Evolutionary conservation across 441 rosid species (phyloP), one percentile per base, ranked within the genome.

Genomic region (Euphorbia schlechtendalii): DNA sequence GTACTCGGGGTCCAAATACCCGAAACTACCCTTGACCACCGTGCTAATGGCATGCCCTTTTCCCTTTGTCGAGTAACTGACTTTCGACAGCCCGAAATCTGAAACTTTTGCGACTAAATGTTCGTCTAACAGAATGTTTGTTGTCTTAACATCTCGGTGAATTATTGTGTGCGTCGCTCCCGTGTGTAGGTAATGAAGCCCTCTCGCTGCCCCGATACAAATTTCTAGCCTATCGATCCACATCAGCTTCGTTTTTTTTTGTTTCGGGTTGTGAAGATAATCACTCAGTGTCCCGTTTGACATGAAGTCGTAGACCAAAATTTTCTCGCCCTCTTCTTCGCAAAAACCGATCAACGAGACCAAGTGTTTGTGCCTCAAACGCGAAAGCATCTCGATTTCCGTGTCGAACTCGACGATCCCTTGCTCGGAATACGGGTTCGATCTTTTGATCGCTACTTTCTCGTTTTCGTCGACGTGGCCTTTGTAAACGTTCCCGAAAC

Each of bases 121-220:
- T 72, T 83, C 89, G 56, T 89, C 88, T 24, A 89, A 38, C 14
- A 84, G 82, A 54, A 86, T 86, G 76, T 88, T 86, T 46, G 90
- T 89, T 17, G 92, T 86, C 76, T 89, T 89, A 0, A 89, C 96
- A 59, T 86, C 92, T 49, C 96, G 69, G 73, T 89, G 96, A 58
- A 89, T 89, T 64, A 89, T 89, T 8, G 92, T 86, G 80, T 88
- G 84, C 64, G 81, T 81, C 0, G 96, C 96, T 20, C 88, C 92
- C 0, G 96, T 86, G 71, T 88, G 92, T 14, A 88, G 84, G n/a
- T n/a, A n/a, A n/a, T n/a, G n/a, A n/a, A n/a, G n/a, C n/a, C n/a
- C n/a, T n/a, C n/a, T n/a, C n/a, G n/a, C n/a, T n/a, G n/a, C n/a
- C n/a, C n/a, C n/a, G n/a, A n/a, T n/a, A n/a, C n/a, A n/a, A n/a